Evolutionary conservation across 2,329 filamentous ascomycete species (phyloP), one percentile per base, ranked within the genome.

Genomic region (Remersonia thermophila): DNA sequence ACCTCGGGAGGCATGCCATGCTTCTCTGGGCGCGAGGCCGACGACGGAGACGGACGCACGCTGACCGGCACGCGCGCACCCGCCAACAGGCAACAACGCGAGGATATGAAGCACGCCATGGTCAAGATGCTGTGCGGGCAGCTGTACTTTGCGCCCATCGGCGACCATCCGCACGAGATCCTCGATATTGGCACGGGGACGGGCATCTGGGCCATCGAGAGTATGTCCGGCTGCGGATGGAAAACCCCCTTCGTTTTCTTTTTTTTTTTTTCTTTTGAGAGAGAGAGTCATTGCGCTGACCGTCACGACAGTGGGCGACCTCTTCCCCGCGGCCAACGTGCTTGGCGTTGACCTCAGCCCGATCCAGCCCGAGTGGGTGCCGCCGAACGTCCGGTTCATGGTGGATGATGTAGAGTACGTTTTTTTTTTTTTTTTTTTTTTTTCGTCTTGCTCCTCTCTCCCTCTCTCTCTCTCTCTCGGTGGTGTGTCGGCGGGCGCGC

Each of bases 101-200:
- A 73, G 45, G 69, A 74, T 35, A 63, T 75, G 60, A 71, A 69
- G 47, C 70, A 73, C 49, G 56, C 61, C 42, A 67, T 70, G 60
- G 54, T 68, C 29, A 65, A 62, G 49, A 47, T 67, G 38, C 54
- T 70, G 12, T 66, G 64, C 40, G 62, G 61, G 26, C 59, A 59
- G 39, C 54, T 73, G n/a, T 61, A 67, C 47, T 69, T 69, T 47
- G 66, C 69, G 3, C 68, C 69, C 2, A 60, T 73, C 33, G 60
- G 58, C 4, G 52, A 60, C 3, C 52, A 61, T 28, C 62, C 66
- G 0, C 64, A 69, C 39, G 58, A 66, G 42, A 58, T 73, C 8
- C 53, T 75, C n/a, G 71, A 75, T 44, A 62, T 75, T 30, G 71
- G 69, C 11, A 74, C 71, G 0, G 71, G 71, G 3, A 74, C 70